Conservation (phyloP, 1,284 basidiomycete genomes). For the Retiboletus fuscus region DNA sequence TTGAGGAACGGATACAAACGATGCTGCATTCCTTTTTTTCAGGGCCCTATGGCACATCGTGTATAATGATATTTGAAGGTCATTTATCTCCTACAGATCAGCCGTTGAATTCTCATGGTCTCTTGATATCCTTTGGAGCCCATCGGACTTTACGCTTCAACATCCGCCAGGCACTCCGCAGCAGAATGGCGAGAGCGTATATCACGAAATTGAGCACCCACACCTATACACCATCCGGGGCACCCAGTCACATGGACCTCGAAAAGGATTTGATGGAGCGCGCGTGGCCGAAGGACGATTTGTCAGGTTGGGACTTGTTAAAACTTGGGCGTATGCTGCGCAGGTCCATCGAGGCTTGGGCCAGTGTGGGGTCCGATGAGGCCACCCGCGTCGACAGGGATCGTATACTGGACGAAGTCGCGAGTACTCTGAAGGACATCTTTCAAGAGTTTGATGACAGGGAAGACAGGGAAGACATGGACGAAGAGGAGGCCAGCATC, state of each 20-base stretch:
- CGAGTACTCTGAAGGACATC: conserved; percentile 75
- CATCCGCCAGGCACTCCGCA: conserved; percentile 69
- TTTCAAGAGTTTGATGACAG: conserved; percentile 76
- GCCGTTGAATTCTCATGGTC: conserved; percentile 41
- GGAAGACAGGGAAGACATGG: conserved; percentile 68
- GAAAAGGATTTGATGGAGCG: conserved; percentile 73
- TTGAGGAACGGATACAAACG: conserved; percentile 69
- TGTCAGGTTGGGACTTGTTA: conserved; percentile 70
- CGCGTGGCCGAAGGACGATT: conserved; percentile 75
- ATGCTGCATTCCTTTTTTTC: conserved; percentile 67
- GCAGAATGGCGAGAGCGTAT: conserved; percentile 72
- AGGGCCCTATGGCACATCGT: conserved; percentile 72
- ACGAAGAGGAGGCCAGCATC: conserved; percentile 73
- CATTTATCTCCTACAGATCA: conserved; percentile 54
- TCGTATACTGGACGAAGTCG: conserved; percentile 73
- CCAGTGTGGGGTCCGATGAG: conserved; percentile 39
- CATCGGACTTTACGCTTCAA: conserved; percentile 73
- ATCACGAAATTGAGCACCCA: conserved; percentile 65
- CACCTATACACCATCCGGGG: conserved; percentile 68
- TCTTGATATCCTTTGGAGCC: conserved; percentile 65
- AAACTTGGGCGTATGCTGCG: conserved; percentile 67
- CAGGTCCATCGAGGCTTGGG: conserved; percentile 68
- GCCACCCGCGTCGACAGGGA: conserved; percentile 55
- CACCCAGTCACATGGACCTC: conserved; percentile 67
- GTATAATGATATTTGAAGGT: conserved; percentile 69